Base-by-base conservation (phyloP, 345 rosid species). In the Citrus australasica region DNA sequence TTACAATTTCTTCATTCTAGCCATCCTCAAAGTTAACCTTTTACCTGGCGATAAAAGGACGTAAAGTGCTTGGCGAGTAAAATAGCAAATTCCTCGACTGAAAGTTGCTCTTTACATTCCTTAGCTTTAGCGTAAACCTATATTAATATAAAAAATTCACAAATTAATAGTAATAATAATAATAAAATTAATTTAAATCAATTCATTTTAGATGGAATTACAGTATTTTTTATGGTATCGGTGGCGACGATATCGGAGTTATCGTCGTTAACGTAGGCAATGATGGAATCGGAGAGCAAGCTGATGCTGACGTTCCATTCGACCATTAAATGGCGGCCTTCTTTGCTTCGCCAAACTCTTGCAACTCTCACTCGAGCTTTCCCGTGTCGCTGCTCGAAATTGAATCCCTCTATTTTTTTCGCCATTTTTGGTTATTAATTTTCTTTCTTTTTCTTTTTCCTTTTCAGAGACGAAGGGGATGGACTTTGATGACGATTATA, bases 201-300 rank as follows among this genome's bases (percentile, higher is more conserved):
- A 11, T 13, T 46, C 51, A 46, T 46, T 46, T 46, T 11, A 16
- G 51, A 46, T 46, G 51, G 0, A 46, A 46, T 42, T 78, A 92
- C 98, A 28, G 97, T 92, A 85, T 96, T 96, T 77, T 96, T 96
- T 91, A 96, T 94, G 81, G 98, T 91, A 76, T 96, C 99, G 10
- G 99, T 94, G 76, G 98, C 95, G 83, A 96, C 99, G 71, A 96
- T 84, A 66, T 91, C 87, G 38, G 99, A 92, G 77, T 94, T 96
- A 79, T 94, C 95, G 53, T 87, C 94, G 53, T 80, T 72, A 71
- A 79, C 37, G 71, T 96, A 96, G 46, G 99, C 87, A 65, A 81
- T 73, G 77, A 90, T 64, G 86, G 97, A 94, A 76, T 94, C 88
- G 71, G 99, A 94, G 84, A 91, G 84, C 69, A 96, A 90, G 75